Evolutionary conservation across 441 rosid genomes (phyloP).

Genomic region (Pelargonium fulgidum): DNA sequence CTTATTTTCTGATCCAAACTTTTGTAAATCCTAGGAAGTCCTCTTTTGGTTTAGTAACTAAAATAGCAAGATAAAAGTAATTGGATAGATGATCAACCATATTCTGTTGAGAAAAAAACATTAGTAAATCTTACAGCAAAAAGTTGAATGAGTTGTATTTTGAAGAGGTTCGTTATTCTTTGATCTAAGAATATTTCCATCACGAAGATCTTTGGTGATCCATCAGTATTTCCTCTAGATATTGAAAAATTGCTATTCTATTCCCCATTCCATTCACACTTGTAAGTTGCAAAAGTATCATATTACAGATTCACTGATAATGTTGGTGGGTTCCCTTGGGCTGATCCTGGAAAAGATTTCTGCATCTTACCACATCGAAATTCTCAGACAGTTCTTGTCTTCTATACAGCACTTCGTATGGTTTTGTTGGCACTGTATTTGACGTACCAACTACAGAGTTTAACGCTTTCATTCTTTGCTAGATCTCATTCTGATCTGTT

Average conservation of each 20-base stretch:
- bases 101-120: neutral
- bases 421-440: too few relatives aligned
- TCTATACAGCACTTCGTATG: neutral
- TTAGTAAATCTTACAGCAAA: neutral
- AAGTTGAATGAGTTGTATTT: neutral
- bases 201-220: neutral
- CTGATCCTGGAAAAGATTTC: neutral
- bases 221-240: too few relatives aligned
- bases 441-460: neutral
- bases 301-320: neutral
- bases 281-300: neutral
- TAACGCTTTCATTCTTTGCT: neutral
- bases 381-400: neutral
- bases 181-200: neutral
- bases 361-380: neutral
- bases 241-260: neutral
- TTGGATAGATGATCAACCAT: neutral
- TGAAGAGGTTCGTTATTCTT: neutral
- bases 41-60: neutral
- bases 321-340: neutral
- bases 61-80: neutral
- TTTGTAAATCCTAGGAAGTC: neutral
- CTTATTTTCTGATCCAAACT: neutral
- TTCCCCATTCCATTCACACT: neutral
- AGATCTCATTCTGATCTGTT: neutral